Conservation (phyloP, 2,329 filamentous ascomycete genomes). For the Colletotrichum camelliae region DNA sequence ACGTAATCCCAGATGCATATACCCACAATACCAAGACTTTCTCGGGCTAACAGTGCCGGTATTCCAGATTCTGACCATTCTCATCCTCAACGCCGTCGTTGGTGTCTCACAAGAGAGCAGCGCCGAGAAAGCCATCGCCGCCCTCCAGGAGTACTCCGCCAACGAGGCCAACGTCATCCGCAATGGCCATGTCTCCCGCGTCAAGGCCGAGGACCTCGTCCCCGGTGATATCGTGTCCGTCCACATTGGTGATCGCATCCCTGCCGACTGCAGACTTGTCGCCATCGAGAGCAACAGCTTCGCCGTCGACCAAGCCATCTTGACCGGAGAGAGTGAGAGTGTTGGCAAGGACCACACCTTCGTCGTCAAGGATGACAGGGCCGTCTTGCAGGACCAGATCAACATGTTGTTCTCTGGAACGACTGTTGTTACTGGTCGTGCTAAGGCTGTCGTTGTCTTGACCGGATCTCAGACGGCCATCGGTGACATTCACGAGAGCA, state of each 20-base stretch:
- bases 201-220: conserved; percentile 97
- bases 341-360: conserved; percentile 80
- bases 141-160: conserved; percentile 97
- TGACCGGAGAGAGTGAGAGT: conserved; percentile 97
- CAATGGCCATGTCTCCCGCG: conserved; percentile 77
- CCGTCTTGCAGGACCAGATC: conserved; percentile 95
- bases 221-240: conserved; percentile 92
- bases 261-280: conserved; percentile 90
- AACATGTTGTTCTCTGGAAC: conserved; percentile 99
- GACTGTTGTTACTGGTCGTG: conserved; percentile 93
- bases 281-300: conserved; percentile 97
- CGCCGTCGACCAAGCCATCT: conserved; percentile 92
- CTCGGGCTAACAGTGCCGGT: conserved; percentile 24
- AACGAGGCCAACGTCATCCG: conserved; percentile 96
- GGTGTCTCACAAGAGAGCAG: conserved; percentile 98
- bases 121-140: conserved; percentile 97
- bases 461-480: conserved; percentile 93
- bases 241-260: conserved; percentile 89
- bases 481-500: conserved; percentile 98
- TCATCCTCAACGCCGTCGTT: conserved; percentile 95
- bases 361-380: conserved; percentile 76
- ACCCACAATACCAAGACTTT: conserved; percentile 11
- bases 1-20: conserved; percentile 47
- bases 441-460: conserved; percentile 86
- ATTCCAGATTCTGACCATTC: conserved; percentile 86